Evolutionary conservation across 2,329 filamentous ascomycete species (phyloP), one percentile per base, ranked within the genome.

Genomic region (Aspergillus luchuensis): DNA sequence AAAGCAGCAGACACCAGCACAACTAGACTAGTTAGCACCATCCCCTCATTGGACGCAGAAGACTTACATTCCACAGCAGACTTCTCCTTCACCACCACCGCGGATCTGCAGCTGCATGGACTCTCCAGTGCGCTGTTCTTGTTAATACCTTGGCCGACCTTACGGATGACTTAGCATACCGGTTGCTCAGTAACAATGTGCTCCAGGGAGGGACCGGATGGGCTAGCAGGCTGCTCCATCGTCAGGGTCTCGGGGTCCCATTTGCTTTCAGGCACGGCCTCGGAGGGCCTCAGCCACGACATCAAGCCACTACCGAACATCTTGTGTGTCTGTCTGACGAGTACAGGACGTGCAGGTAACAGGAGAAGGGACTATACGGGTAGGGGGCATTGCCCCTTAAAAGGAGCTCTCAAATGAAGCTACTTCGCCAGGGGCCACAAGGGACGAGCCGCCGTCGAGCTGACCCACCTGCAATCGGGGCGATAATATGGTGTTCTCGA

Each of bases 21-120:
- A 69, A 17, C 68, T 70, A 15, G 2, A 6, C 11, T 7, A 28
- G 21, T 53, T 17, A 55, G 38, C 28, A 30, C 28, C 28, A 11
- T 30, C 8, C 5, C 8, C 25, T 8, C 47, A 7, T n/a, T 19
- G 5, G 19, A 30, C 38, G 15, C 11, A 54, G 15, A 36, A 8
- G 33, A 58, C 47, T 33, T 65, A 71, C 69, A 69, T 62, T 63
- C 68, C 69, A 56, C 69, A 71, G 59, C 69, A 71, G 13, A 67
- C 41, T 21, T 68, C 67, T 28, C 47, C 47, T 10, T 50, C 62
- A 21, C 65, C 66, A 58, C 68, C 69, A 63, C 69, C 69, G 48
- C 69, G 69, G 41, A 71, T 58, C 38, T 68, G 59, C 66, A 67
- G 60, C 28, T 63, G 53, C 56, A 49, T 67, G 8, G 47, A 39